Evolutionary conservation across 2,329 filamentous ascomycete species (phyloP), one percentile per base, ranked within the genome.

Genomic region (Decorospora gaudefroyi): DNA sequence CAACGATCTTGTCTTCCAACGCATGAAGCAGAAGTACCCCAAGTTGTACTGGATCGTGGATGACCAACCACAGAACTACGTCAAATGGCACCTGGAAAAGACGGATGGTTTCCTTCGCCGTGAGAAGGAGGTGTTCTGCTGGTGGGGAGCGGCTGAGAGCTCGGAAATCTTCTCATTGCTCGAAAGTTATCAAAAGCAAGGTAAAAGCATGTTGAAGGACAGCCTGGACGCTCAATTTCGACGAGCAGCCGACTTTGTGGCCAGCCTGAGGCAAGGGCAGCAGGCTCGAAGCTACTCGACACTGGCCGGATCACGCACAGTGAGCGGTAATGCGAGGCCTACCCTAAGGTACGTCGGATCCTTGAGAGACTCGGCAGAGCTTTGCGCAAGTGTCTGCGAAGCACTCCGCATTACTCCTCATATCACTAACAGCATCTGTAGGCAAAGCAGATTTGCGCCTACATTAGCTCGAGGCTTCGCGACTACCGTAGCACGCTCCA

Each of bases 41-140:
- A 90, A 87, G 74, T 79, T 97, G 55, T 87, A 90, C 53, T 99
- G 91, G 92, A 95, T 90, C n/a, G 92, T 96, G 49, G 92, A 88
- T 75, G 87, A 91, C 65, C 87, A 95, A 58, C 91, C 97, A 62
- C 92, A 97, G 79, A 96, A 97, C 70, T 78, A 97, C 61, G 91
- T 90, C 8, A 62, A 64, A 32, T 97, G 92, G 93, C 96, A 97
- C 78, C 95, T 95, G 59, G 91, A 96, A 73, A 96, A 96, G 79
- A 87, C 92, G 7, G 90, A 96, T 59, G 92, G 93, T 43, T 96
- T 89, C 72, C 81, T 96, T 61, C 89, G 87, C 51, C 84, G 85
- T 42, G 84, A 89, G 57, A 90, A 90, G 46, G 89, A 91, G 65
- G 89, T 96, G 26, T 85, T 97, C 65, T 97, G 97, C 78, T 97